phyloP scores from a whole-genome alignment of 1,284 basidiomycete species.

The Rhodotorula sp. region DNA sequence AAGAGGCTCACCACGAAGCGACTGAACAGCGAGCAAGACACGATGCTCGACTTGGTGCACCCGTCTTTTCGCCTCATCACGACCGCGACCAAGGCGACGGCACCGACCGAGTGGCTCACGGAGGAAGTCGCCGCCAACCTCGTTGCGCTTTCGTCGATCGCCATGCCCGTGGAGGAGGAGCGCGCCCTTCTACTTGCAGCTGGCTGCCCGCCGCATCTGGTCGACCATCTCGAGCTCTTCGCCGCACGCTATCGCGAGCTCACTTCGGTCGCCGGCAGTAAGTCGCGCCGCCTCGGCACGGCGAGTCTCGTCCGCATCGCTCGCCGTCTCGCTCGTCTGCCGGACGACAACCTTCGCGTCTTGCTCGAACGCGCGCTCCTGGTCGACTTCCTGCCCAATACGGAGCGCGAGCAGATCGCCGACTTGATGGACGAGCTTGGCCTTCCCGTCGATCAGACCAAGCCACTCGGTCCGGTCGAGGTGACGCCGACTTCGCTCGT shows the following conservation, averaged over 20 bases:
- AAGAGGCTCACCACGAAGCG: constrained; percentile 18
- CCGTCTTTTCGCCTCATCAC: constrained; percentile 50
- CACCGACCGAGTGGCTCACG: constrained; percentile 49
- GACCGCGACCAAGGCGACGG: constrained; percentile 43
- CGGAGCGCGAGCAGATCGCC: constrained; percentile 46
- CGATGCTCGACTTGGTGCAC: constrained; percentile 37
- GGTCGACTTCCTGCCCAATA: constrained; percentile 50
- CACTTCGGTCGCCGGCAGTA: constrained; percentile 41
- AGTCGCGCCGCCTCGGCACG: constrained; percentile 51
- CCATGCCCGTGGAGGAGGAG: constrained; percentile 51
- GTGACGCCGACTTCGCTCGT: constrained; percentile 32
- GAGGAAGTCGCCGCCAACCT: constrained; percentile 50
- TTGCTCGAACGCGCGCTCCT: constrained; percentile 48
- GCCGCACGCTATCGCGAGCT: constrained; percentile 46
- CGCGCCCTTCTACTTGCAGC: constrained; percentile 31
- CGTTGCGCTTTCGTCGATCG: constrained; percentile 47
- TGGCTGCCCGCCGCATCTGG: constrained; percentile 22
- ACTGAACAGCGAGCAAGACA: background rate
- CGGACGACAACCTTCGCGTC: constrained; percentile 43
- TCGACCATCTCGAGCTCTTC: constrained; percentile 41
- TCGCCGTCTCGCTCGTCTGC: constrained; percentile 45
- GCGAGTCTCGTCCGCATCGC: constrained; percentile 50
- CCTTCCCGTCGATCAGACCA: constrained; percentile 21
- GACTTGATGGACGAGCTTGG: constrained; percentile 45
- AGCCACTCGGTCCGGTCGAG: constrained; percentile 32